Base-by-base conservation (phyloP, 202 grass and related monocot genomes). In the Musa balbisiana region DNA sequence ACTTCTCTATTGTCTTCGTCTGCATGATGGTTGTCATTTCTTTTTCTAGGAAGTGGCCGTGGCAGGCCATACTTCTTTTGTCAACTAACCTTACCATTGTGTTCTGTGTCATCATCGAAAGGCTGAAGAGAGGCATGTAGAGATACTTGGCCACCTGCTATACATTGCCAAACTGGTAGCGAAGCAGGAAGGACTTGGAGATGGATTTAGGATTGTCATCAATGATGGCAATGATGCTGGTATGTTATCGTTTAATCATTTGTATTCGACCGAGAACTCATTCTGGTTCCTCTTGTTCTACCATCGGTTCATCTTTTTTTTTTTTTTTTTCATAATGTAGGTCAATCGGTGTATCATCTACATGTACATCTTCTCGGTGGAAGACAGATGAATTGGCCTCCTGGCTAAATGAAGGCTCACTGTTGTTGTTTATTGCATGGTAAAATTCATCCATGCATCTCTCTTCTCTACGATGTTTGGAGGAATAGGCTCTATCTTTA, bases 271-370 rank as follows among this genome's bases (percentile, higher is more conserved):
- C 33, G 33, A 43, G 33, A 43, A 8, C 33, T 6, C 33, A 25
- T 43, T 43, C 33, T 43, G 33, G 33, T 43, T 43, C 33, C 33
- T 43, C 33, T 43, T 43, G 0, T 43, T 43, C 33, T 43, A 43
- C 4, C 33, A 6, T 43, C 33, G 0, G 33, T 5, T 43, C 0
- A 5, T 33, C 0, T 43, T 6, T 43, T 43, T 43, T 8, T 16
- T 4, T 56, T 27, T 69, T 24, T 14, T 50, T 76, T n/a, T 75
- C 11, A 74, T 6, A 53, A 82, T 87, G 53, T 84, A 97, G 93
- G 93, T 50, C 93, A 97, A 89, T 92, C 93, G 62, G 93, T 97
- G 55, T 97, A 91, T 81, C 93, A 97, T 63, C 80, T 97, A 21
- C 90, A 97, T 80, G 78, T 92, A 13, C 93, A 97, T 89, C 82